A percentile compares a stretch with the other conserved stretches of the same genome.
Conservation (phyloP, 179 eudicot species). For the Beta corolliflora region DNA sequence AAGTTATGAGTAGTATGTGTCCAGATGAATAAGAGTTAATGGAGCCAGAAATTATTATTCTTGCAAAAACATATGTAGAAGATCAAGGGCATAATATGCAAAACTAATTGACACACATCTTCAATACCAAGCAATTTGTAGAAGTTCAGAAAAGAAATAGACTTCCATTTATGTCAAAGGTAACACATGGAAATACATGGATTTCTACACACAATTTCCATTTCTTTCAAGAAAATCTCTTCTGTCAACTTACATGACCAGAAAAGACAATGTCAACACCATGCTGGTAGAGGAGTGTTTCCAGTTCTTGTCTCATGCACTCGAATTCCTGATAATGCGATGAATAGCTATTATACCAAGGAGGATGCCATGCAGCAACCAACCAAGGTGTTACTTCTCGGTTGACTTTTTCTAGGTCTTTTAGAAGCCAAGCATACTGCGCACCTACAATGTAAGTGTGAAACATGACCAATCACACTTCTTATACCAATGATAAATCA, state of each 20-base stretch:
- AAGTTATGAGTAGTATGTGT: not conserved
- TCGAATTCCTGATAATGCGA: constrained; percentile 93
- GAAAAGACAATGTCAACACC: constrained; percentile 81
- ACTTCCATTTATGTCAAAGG: no score
- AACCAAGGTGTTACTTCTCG: constrained; percentile 78
- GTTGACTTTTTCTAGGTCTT: constrained; percentile 55
- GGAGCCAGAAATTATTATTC: not conserved
- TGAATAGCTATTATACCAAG: constrained; percentile 91
- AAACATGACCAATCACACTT: not conserved
- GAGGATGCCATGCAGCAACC: constrained; percentile 89
- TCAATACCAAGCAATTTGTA: not conserved
- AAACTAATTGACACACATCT: not conserved
- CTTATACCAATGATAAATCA: not conserved
- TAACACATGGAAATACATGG: not conserved
- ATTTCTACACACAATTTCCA: not conserved
- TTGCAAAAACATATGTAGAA: not conserved
- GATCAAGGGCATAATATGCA: not conserved
- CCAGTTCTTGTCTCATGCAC: constrained; percentile 96
- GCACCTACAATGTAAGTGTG: constrained; percentile 43
- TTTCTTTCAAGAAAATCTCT: not conserved
- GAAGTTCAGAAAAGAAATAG: no score
- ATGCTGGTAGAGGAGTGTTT: constrained; percentile 59
- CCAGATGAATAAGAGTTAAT: not conserved
- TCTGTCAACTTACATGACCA: constrained; percentile 75
- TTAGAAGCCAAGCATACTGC: constrained; percentile 74